Conservation (phyloP, 2,329 filamentous ascomycete species). For the Exophiala aquamarina region DNA sequence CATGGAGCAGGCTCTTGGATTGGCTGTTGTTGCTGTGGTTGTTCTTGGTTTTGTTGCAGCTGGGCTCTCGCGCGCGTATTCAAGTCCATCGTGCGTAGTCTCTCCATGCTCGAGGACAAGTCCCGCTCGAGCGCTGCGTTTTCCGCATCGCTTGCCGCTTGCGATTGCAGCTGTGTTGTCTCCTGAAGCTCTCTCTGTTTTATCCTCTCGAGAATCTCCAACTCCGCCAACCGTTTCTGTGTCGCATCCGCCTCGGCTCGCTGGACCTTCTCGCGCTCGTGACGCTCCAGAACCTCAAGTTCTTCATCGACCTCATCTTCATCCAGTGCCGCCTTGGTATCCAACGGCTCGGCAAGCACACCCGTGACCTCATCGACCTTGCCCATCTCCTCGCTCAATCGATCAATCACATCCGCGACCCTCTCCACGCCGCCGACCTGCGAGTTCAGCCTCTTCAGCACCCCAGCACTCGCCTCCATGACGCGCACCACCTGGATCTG, state of each 20-base stretch:
- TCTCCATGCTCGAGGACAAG: slow-evolving; percentile 25
- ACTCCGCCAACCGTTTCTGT: slow-evolving; percentile 29
- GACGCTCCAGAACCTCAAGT: slow-evolving; percentile 70
- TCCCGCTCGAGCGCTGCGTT: slow-evolving; percentile 11
- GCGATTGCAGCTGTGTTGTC: not conserved
- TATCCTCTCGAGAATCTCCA: slow-evolving; percentile 16
- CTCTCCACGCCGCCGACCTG: slow-evolving; percentile 74
- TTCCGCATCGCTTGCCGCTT: not conserved
- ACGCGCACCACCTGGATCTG: slow-evolving; percentile 80
- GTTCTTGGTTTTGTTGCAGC: not conserved
- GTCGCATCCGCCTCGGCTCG: slow-evolving; percentile 50
- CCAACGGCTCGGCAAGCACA: slow-evolving; percentile 66
- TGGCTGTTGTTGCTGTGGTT: not conserved
- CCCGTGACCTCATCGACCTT: slow-evolving; percentile 79
- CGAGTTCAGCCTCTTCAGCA: slow-evolving; percentile 70
- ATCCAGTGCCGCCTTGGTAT: slow-evolving; percentile 59
- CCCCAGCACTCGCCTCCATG: slow-evolving; percentile 75
- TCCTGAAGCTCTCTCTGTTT: not conserved
- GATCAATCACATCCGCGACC: slow-evolving; percentile 74
- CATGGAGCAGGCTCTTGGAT: not conserved
- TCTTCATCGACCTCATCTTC: slow-evolving; percentile 87
- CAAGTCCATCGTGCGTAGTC: slow-evolving; percentile 19
- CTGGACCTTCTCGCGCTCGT: slow-evolving; percentile 54
- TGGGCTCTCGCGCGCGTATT: no score
- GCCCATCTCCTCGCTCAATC: slow-evolving; percentile 74